Evolutionary conservation across 2,329 filamentous ascomycete species (phyloP).

Genomic region (Eutypa lata): DNA sequence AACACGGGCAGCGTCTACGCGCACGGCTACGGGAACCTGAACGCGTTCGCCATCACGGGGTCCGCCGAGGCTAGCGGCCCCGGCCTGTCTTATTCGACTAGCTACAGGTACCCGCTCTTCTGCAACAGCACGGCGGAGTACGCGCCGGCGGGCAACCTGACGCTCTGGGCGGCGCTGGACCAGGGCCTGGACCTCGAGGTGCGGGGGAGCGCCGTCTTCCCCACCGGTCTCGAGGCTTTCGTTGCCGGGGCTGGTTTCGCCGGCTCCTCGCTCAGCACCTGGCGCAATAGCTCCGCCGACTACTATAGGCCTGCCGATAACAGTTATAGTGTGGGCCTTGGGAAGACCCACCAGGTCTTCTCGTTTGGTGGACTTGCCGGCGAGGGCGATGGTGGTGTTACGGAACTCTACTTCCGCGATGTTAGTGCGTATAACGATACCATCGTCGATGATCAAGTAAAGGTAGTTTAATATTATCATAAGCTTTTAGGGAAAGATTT

Average conservation of each 20-base stretch:
- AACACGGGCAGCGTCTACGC: constrained; percentile 43
- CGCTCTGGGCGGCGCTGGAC: constrained; percentile 39
- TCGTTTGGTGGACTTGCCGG: constrained; percentile 44
- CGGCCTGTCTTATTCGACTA: constrained; percentile 29
- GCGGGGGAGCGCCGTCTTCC: constrained; percentile 43
- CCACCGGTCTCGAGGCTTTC: constrained; percentile 60
- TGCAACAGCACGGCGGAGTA: constrained; percentile 50
- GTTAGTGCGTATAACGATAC: constrained; percentile 36
- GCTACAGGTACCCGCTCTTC: constrained; percentile 59
- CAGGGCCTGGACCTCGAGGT: constrained; percentile 39
- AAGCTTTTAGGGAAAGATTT: too few species aligned
- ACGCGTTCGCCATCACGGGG: constrained; percentile 38
- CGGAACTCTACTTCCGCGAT: constrained; percentile 54
- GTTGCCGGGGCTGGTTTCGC: constrained; percentile 22
- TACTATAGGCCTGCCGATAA: constrained; percentile 48
- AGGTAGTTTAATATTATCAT: too few species aligned
- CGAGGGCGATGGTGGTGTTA: constrained; percentile 17
- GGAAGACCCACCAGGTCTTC: constrained; percentile 56
- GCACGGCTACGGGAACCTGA: constrained; percentile 27
- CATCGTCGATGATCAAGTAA: constrained; percentile 11
- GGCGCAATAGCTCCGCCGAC: constrained; percentile 54
- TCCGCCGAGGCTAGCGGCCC: constrained; percentile 33
- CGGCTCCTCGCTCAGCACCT: constrained; percentile 41
- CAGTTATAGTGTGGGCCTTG: constrained; percentile 47
- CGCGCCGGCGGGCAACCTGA: constrained; percentile 40